Evolutionary conservation across 371 early-diverging fungal genomes (phyloP), one percentile per base, ranked within the genome.

Genomic region (Mortierella sp.): DNA sequence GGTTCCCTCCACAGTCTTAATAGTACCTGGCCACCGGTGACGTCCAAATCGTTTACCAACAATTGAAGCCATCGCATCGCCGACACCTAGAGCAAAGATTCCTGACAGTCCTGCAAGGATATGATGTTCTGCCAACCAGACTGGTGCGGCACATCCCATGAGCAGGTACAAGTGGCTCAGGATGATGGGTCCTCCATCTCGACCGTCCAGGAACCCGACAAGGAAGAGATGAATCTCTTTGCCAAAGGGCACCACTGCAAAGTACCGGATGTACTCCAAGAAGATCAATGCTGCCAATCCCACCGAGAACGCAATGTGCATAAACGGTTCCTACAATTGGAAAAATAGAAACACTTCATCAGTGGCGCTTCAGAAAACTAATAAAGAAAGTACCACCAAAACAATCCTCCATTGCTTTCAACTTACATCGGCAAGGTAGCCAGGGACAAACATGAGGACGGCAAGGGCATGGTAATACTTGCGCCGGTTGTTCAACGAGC

Each of bases 1-100:
- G 0, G 98, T 95, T 37, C 98, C 98, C 89, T 98, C 97, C 8
- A 98, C 82, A 1, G 97, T 95, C 83, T 98, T 98, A 57, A 90
- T 83, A 0, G 95, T 91, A 2, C 91, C 91, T 3, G 92, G 93
- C 98, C 98, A 98, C 16, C 89, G 89, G 26, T 76, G 83, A 14
- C 91, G 84, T 37, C 98, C 98, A 77, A 87, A 91, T 2, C 88
- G 75, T 69, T 95, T 93, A 34, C 98, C 98, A 10, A 95, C 90
- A 59, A 97, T 88, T 1, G 98, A 97, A 9, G 98, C 98, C 84
- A 95, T 91, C 0, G 97, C 90, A 87, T 98, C 98, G 6, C 96
- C 97, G 75, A 98, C 91, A 0, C 98, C 98, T 44, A 98, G 88
- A 0, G 95, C 88, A 71, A 98, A 85, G 48, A 98, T 93, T 10